Base-by-base conservation (phyloP, 257 asterid genomes). In the Plectranthus barbatus region DNA sequence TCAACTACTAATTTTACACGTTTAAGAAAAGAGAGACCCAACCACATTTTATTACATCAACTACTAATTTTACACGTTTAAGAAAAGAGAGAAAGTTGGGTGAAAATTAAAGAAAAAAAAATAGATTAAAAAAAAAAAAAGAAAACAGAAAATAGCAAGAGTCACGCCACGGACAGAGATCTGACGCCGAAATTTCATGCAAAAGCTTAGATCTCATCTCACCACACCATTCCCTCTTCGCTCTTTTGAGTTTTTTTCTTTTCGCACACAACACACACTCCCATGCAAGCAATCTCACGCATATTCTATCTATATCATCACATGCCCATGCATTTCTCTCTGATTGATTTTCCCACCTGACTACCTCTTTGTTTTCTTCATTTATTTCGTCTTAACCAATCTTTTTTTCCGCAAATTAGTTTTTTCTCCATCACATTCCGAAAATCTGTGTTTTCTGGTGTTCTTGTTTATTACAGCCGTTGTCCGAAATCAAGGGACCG, bases 111-210 rank as follows among this genome's bases (percentile, higher is more conserved):
- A 23, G 3, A 10, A 4, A 40, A 39, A 53, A 14, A 52, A 10
- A 23, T 26, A 52, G 9, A 23, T 26, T 26, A 26, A 26, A 20
- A 40, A 6, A 17, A 26, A 53, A 44, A 19, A 8, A 20, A 54
- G 41, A 39, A 63, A 65, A 60, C 63, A 51, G 55, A 77, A 66
- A 75, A 45, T 67, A 69, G 74, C 79, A 77, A 57, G 60, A 67
- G 81, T 70, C 78, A 59, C 73, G 72, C 80, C 33, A 39, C 52
- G 52, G 72, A 71, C 67, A 66, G 81, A 85, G 58, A 78, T 72
- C 59, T 67, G 59, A 52, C 49, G 67, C 81, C 91, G 85, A 86
- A 73, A 74, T 70, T 82, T 86, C 85, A 80, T 86, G 95, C 95
- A 84, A 79, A 76, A 70, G 76, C 78, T 74, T 52, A 77, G 79